phyloP scores from a whole-genome alignment of 768 basidiomycete species.

The Trametes coccinea region DNA sequence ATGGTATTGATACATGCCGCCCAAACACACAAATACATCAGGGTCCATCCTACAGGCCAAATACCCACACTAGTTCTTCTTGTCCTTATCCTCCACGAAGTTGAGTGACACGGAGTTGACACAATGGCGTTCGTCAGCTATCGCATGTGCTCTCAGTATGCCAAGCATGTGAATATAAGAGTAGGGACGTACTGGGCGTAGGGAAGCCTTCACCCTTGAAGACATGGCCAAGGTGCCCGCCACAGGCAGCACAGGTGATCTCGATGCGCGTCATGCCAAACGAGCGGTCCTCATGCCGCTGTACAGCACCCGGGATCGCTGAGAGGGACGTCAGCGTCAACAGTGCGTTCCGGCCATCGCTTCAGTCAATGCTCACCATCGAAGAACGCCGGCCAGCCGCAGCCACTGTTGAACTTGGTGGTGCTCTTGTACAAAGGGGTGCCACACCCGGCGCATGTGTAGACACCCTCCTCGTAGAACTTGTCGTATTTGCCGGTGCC shows the following conservation, averaged over 20 bases:
- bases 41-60: constrained; percentile 3
- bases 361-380: constrained; percentile 54
- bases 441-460: constrained; percentile 76
- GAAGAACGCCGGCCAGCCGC: constrained; percentile 98
- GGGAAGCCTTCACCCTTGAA: constrained; percentile 89
- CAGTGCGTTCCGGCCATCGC: too few relatives aligned
- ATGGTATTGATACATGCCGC: neutral
- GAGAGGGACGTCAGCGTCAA: constrained; percentile 1
- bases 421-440: constrained; percentile 85
- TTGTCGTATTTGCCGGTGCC: constrained; percentile 83
- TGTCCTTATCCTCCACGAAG: constrained; percentile 56
- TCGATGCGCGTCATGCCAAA: constrained; percentile 75
- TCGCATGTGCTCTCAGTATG: neutral
- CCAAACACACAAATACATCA: neutral
- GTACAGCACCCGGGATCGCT: constrained; percentile 91
- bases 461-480: constrained; percentile 63
- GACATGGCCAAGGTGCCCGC: constrained; percentile 92
- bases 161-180: neutral
- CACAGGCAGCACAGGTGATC: constrained; percentile 88
- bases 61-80: constrained; percentile 3
- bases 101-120: constrained; percentile 88
- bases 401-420: constrained; percentile 91
- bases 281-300: constrained; percentile 68
- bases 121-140: constrained; percentile 84
- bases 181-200: constrained; percentile 64